Conservation (phyloP, 371 early-diverging fungal genomes). For the Nosema muscidifuracis region DNA sequence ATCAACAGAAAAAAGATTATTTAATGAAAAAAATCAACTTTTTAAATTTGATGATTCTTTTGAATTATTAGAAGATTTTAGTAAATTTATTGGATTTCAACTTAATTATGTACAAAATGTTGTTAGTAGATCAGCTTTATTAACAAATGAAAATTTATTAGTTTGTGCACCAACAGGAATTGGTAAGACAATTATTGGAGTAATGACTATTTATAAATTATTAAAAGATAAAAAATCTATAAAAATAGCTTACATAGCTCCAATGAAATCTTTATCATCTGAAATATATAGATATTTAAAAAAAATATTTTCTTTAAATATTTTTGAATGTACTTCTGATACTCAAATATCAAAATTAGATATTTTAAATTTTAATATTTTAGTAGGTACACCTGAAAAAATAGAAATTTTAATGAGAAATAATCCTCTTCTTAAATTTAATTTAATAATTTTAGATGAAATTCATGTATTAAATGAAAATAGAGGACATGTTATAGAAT, state of each 20-base stretch:
- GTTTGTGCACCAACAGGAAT: slow-evolving; percentile 48
- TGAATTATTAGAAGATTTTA: neutral
- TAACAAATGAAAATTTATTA: slow-evolving; percentile 37
- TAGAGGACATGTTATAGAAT: slow-evolving; percentile 35
- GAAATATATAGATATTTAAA: slow-evolving; percentile 12
- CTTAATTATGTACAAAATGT: slow-evolving; percentile 35
- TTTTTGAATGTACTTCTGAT: slow-evolving; percentile 23
- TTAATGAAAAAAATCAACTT: too few relatives aligned
- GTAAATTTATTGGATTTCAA: neutral
- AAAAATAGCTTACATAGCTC: slow-evolving; percentile 29
- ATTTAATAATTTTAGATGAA: slow-evolving; percentile 43
- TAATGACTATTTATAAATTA: slow-evolving; percentile 20
- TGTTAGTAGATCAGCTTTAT: slow-evolving; percentile 9
- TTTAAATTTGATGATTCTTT: neutral
- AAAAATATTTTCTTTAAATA: slow-evolving; percentile 13
- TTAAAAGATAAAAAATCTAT: neutral
- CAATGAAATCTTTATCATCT: slow-evolving; percentile 36
- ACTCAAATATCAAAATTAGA: slow-evolving; percentile 14
- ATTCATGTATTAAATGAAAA: slow-evolving; percentile 40
- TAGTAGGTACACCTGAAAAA: slow-evolving; percentile 49
- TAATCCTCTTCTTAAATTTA: slow-evolving; percentile 14
- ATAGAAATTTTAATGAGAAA: slow-evolving; percentile 36
- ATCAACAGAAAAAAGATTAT: too few relatives aligned
- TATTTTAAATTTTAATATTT: slow-evolving; percentile 21
- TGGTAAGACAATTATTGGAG: slow-evolving; percentile 44